Conservation (phyloP, 1,284 basidiomycete genomes). For the Cutaneotrichosporon sp. region DNA sequence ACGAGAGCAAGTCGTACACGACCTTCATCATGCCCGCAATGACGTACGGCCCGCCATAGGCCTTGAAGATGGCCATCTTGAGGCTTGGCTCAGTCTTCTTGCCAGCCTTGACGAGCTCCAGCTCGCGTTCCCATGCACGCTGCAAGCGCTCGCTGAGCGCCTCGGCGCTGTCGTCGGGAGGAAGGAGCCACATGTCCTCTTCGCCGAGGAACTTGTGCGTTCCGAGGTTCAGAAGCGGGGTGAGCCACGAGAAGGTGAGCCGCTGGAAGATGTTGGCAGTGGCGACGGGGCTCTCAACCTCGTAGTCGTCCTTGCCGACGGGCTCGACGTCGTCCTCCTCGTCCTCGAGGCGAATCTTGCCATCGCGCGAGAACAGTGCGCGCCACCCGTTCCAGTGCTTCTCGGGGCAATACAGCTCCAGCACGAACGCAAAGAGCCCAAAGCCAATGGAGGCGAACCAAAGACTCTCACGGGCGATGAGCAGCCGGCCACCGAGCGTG, state of each 20-base stretch:
- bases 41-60: constrained; percentile 77
- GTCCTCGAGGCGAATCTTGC: constrained; percentile 41
- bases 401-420: constrained; percentile 75
- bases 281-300: constrained; percentile 68
- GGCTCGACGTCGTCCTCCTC: constrained; percentile 41
- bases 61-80: constrained; percentile 67
- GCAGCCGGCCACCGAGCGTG: constrained; percentile 31
- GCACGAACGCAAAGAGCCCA: constrained; percentile 61
- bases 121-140: constrained; percentile 53
- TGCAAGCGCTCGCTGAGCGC: constrained; percentile 67
- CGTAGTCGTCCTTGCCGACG: constrained; percentile 53
- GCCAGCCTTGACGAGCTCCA: constrained; percentile 51
- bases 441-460: constrained; percentile 57
- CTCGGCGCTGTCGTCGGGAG: constrained; percentile 68
- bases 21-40: constrained; percentile 70
- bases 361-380: constrained; percentile 17
- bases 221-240: constrained; percentile 44
- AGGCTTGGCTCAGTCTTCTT: constrained; percentile 68
- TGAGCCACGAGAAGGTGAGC: constrained; percentile 50
- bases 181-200: constrained; percentile 69
- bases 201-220: constrained; percentile 64
- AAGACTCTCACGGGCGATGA: constrained; percentile 40
- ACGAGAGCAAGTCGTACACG: constrained; percentile 74
- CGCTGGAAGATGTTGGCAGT: constrained; percentile 75
- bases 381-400: constrained; percentile 37